phyloP scores from a whole-genome alignment of 371 early-diverging fungal genomes.

The Mortierella sp. region DNA sequence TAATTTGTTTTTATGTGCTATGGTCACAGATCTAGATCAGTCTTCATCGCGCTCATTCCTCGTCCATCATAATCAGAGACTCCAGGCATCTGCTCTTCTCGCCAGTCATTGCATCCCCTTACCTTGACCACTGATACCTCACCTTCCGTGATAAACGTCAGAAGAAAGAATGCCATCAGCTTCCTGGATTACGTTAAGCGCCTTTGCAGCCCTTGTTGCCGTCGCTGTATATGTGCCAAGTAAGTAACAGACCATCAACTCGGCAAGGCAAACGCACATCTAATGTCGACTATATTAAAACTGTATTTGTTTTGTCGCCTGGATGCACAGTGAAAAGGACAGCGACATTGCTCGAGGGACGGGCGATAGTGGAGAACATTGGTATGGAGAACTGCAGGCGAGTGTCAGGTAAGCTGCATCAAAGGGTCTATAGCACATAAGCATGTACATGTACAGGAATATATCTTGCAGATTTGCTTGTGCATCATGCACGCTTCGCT shows the following conservation, averaged over 20 bases:
- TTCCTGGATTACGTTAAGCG: neutral
- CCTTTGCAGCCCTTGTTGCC: conserved; percentile 9
- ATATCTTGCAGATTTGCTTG: too few relatives aligned
- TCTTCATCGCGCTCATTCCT: too few relatives aligned
- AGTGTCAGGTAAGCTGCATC: neutral
- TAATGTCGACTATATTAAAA: neutral
- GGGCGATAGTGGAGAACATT: conserved; percentile 35
- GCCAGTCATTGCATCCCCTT: too few relatives aligned
- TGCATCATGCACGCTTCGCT: too few relatives aligned
- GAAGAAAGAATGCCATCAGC: conserved; percentile 6
- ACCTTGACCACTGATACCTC: too few relatives aligned
- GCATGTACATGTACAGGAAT: too few relatives aligned
- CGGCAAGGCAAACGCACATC: neutral
- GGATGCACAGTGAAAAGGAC: conserved; percentile 39
- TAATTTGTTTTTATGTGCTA: too few relatives aligned
- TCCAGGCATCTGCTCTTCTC: too few relatives aligned
- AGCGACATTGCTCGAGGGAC: conserved; percentile 30
- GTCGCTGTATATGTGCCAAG: conserved; percentile 12
- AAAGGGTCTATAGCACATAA: neutral
- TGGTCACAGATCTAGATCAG: too few relatives aligned
- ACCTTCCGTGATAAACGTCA: too few relatives aligned
- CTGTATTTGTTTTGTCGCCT: too few relatives aligned
- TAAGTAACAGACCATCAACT: neutral
- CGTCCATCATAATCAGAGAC: too few relatives aligned
- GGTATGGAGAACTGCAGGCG: conserved; percentile 42